Evolutionary conservation across 495 filamentous ascomycete genomes (phyloP), one percentile per base, ranked within the genome.

Genomic region (Tuber microsphaerosporum): DNA sequence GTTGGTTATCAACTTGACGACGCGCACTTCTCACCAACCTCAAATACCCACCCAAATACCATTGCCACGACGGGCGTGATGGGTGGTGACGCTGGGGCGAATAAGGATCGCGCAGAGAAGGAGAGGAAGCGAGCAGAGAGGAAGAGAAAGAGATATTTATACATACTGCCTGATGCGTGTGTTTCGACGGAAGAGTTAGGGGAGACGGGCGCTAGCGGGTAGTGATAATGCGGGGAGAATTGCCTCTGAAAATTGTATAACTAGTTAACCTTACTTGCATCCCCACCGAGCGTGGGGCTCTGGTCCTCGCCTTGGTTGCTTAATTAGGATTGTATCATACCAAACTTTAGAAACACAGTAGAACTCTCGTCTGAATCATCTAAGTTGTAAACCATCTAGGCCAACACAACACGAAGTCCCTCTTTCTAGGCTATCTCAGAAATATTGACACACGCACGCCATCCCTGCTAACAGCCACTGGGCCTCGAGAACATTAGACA

Each of bases 1-100:
- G 86, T 92, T 69, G 92, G 89, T 46, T 94, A 94, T 84, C 84
- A 85, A 76, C 80, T 89, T 3, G 86, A 87, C 72, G 82, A 81
- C 75, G 72, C 73, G 56, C 84, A 85, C 77, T 87, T 83, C 69
- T 75, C 68, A 34, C 48, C 65, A 16, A 74, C 37, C 48, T 71
- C 76, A 20, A 74, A 42, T 22, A 79, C 76, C 14, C 75, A 78
- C 70, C 70, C 75, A 1, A 70, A 46, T 39, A 43, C 69, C 5
- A 69, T 70, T 17, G 19, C 61, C 43, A 76, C 69, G 26, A 70
- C 70, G 26, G 73, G 75, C 7, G 72, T 72, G 42, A 74, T 80
- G 37, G 77, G 68, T 22, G 83, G 83, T 74, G 77, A 84, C 14
- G 70, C 74, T n/a, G 75, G 80, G 20, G 78, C 34, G 22, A 77